These are phyloP conservation scores for Solanum tarapatanum DNA, from an alignment of 257 asterid genomes.

Conservation along the genomic window DNA sequence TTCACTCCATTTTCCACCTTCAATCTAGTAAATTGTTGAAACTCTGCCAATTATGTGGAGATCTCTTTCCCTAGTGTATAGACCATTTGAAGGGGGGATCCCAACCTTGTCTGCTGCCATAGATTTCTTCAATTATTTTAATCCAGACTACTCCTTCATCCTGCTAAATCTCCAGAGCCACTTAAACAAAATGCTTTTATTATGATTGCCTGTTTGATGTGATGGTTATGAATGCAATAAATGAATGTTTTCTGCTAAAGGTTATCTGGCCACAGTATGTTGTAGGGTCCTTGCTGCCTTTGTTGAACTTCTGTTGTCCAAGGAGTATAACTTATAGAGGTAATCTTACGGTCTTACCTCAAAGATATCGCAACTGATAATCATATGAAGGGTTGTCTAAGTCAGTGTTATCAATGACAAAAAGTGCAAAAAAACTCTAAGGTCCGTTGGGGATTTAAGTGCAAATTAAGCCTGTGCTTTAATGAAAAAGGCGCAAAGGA, in stretches of 20 bases:
- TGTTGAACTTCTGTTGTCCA: not conserved
- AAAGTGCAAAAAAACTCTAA: not conserved
- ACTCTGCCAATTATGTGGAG: not conserved
- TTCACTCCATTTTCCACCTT: not conserved
- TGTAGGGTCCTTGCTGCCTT: not conserved
- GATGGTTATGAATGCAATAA: not conserved
- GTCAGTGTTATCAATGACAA: not conserved
- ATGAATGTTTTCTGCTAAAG: not conserved
- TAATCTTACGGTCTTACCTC: not conserved
- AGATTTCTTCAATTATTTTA: not conserved
- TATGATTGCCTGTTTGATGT: not conserved
- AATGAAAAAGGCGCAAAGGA: not conserved
- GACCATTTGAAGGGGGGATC: not conserved
- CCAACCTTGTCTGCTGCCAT: not conserved
- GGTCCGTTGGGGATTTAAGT: not conserved
- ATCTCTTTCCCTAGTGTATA: not conserved
- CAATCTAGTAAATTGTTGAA: not conserved
- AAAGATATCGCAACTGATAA: not conserved
- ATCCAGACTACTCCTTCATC: not conserved
- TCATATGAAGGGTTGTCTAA: not conserved
- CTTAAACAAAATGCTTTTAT: not conserved
- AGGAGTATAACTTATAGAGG: not conserved
- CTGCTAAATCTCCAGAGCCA: not conserved
- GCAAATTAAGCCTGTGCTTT: not conserved
- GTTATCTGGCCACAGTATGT: not conserved